phyloP scores from a whole-genome alignment of 371 early-diverging fungal species.

The Mortierella sp. region DNA sequence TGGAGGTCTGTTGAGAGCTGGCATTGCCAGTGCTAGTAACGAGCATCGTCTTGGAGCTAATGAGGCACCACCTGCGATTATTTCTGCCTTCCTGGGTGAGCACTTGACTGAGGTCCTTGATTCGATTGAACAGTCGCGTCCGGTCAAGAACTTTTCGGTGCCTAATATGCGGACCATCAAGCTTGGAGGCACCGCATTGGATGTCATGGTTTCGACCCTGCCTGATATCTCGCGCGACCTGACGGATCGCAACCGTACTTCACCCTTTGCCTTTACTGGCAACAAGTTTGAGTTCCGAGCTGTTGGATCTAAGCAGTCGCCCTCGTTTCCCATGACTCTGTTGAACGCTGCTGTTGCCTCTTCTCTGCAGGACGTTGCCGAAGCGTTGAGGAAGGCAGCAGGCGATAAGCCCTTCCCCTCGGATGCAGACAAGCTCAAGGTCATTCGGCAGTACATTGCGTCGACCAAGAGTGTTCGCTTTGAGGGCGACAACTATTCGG shows the following conservation, averaged over 20 bases:
- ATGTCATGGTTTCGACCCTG: slow-evolving; percentile 94
- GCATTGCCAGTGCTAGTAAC: slow-evolving; percentile 94
- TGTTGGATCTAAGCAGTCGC: slow-evolving; percentile 98
- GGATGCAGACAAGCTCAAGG: slow-evolving; percentile 89
- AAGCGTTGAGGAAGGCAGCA: slow-evolving; percentile 63
- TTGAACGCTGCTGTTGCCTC: slow-evolving; percentile 95
- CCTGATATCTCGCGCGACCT: slow-evolving; percentile 95
- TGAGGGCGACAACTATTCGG: slow-evolving; percentile 97
- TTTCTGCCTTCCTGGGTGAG: slow-evolving; percentile 97
- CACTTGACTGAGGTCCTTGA: slow-evolving; percentile 95
- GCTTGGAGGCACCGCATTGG: slow-evolving; percentile 95
- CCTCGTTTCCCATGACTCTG: slow-evolving; percentile 95
- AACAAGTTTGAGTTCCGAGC: slow-evolving; percentile 99
- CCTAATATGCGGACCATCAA: slow-evolving; percentile 91
- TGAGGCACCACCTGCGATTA: slow-evolving; percentile 98
- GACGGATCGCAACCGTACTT: slow-evolving; percentile 99
- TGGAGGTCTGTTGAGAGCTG: slow-evolving; percentile 90
- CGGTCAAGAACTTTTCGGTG: slow-evolving; percentile 85
- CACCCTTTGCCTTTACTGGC: slow-evolving; percentile 99
- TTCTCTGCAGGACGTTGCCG: slow-evolving; percentile 82
- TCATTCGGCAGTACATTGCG: slow-evolving; percentile 88
- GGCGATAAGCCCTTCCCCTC: slow-evolving; percentile 85
- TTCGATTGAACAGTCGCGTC: slow-evolving; percentile 90
- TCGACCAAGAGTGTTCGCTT: slow-evolving; percentile 93
- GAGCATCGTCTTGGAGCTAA: slow-evolving; percentile 98